Evolutionary conservation across 129 eudicot species (phyloP), one percentile per base, ranked within the genome.

Genomic region (Rutidosis leptorrhynchoides): DNA sequence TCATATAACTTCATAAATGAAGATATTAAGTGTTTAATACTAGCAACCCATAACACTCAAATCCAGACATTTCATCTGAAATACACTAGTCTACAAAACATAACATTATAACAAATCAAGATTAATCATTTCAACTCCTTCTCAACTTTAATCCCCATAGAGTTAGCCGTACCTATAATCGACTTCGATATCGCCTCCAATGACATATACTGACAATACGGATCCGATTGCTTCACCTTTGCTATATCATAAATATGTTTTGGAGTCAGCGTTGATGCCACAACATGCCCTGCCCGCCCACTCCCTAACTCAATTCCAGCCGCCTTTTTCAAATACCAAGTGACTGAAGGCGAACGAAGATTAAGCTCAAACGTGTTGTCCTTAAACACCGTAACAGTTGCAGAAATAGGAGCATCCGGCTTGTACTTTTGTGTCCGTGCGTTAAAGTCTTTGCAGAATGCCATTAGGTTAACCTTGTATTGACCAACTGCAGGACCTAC

Each of bases 391-490:
- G 86, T 90, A 27, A 90, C 84, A 11, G 74, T 80, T 24, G 88
- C 95, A 2, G 95, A 68, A 82, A 90, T 84, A 1, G 95, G 97
- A 5, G 95, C 80, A 12, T 87, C 97, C 0, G 97, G 74, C 63
- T 90, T 90, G 85, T 79, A 86, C 16, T 90, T 86, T 29, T 86
- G 97, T 3, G 97, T 90, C 2, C 95, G 65, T 0, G 97, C 91
- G 14, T 90, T 90, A 86, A 90, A 90, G 65, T 90, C 97, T 77
- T 90, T 90, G 82, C 95, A 86, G 67, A 90, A 86, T 28, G 97
- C 92, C 97, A 90, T 87, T n/a, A 84, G 72, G 70, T 90, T 90
- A 5, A 90, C 80, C 54, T 79, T 49, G 87, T 84, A 84, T n/a
- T 90, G 97, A 70, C 97, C 97, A 2, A 90, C 58, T 0, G 91